Base-by-base conservation (phyloP, 331 rosid genomes). In the Quercus lobata region DNA sequence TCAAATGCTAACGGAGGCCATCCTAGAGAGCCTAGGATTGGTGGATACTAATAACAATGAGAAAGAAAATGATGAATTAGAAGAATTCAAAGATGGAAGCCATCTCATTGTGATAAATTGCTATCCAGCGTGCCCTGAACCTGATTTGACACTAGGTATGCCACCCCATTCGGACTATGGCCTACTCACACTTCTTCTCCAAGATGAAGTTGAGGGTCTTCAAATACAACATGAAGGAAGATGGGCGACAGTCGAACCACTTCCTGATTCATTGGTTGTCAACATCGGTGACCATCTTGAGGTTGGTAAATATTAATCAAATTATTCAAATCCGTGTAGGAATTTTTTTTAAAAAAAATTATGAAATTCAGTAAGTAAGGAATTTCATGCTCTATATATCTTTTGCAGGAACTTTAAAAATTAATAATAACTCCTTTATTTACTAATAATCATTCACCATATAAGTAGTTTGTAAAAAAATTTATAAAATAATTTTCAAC, bases 91-190 rank as follows among this genome's bases (percentile, higher is more conserved):
- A 89, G 80, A 85, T 78, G 98, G 98, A 24, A 92, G 97, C 86
- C 98, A 94, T 60, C 82, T 94, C 78, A 84, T 94, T 90, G 90
- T 92, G 19, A 72, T 86, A 18, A 94, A 94, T 83, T 89, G 89
- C 76, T 89, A 91, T 76, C 93, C 92, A 19, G 83, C 90, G 65
- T 89, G 96, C 86, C 93, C 96, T 1, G 87, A 84, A 21, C 89
- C 93, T 2, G 96, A 89, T 27, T 81, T 89, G 66, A 90, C 92
- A 70, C 80, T 91, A 82, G 93, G 96, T 60, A 66, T 91, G 76
- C 93, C 86, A 4, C 87, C 96, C 2, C 96, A 91, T 78, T 89
- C 96, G 10, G 96, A 91, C 78, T 89, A 87, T 30, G 96, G 93
- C 81, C 81, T 91, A 54, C 83, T 91, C 74, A 86, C 86, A 73